Evolutionary conservation across 2,329 filamentous ascomycete species (phyloP).

Genomic region (Westerdykella ornata): DNA sequence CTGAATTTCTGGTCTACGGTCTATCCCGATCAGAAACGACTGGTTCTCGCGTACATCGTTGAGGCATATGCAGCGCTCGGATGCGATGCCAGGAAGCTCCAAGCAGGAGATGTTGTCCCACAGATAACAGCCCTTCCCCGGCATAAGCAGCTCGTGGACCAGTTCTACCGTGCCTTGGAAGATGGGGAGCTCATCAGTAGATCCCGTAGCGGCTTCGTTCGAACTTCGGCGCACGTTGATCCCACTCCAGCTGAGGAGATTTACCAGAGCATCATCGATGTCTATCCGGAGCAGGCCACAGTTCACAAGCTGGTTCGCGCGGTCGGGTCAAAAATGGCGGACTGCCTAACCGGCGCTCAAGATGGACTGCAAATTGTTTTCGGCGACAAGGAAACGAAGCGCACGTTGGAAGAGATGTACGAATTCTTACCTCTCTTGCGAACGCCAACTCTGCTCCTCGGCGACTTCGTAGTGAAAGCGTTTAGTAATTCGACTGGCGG

Average conservation of each 20-base stretch:
- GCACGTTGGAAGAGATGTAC: no score
- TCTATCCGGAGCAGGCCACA: background rate
- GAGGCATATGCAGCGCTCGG: slow-evolving; percentile 4
- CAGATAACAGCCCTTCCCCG: background rate
- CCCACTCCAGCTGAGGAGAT: slow-evolving; percentile 1
- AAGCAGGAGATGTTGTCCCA: slow-evolving; percentile 2
- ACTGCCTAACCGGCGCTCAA: no score
- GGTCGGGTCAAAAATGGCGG: no score
- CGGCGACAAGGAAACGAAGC: no score
- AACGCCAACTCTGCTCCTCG: no score
- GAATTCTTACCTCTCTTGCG: no score
- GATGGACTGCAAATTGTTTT: no score
- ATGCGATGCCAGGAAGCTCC: slow-evolving; percentile 1
- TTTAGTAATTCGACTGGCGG: no score
- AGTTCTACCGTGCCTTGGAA: slow-evolving; percentile 5
- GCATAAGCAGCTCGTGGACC: slow-evolving; percentile 2
- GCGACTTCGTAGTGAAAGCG: no score
- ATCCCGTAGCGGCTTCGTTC: background rate
- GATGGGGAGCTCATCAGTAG: slow-evolving; percentile 2
- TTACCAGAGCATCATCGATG: background rate
- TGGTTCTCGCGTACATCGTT: slow-evolving; percentile 2
- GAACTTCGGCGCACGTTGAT: slow-evolving; percentile 1
- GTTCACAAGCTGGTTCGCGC: no score
- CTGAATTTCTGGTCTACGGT: slow-evolving; percentile 4
- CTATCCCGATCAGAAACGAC: slow-evolving; percentile 1